Conservation (phyloP, 257 asterid genomes). For the Solanum sejunctum region DNA sequence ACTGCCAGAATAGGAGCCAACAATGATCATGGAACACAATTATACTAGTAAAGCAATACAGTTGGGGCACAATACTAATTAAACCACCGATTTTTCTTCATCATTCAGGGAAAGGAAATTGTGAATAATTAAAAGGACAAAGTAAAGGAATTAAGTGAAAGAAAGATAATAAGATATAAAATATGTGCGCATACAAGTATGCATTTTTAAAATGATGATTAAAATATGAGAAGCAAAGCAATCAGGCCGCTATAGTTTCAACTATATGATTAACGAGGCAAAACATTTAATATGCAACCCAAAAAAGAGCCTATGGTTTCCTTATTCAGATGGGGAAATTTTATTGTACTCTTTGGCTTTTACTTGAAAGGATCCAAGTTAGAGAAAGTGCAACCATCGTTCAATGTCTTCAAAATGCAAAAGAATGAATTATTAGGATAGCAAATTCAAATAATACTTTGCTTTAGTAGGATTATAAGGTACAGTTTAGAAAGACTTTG, state of each 20-base stretch:
- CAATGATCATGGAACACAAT: not conserved
- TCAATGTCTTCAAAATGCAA: not conserved
- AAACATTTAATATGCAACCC: not conserved
- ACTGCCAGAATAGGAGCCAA: constrained; percentile 37
- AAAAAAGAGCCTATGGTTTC: not conserved
- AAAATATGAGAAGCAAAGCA: not conserved
- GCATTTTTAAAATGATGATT: not conserved
- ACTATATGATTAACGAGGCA: not conserved
- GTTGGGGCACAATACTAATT: not conserved
- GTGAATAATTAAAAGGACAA: not conserved
- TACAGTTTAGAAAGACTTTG: not conserved
- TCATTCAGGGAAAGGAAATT: not conserved
- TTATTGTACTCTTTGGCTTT: not conserved
- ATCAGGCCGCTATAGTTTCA: not conserved
- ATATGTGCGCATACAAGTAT: not conserved
- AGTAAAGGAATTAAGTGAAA: not conserved
- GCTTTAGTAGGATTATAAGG: not conserved
- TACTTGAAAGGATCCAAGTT: not conserved
- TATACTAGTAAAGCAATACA: not conserved
- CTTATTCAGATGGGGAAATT: not conserved
- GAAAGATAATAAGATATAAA: not conserved
- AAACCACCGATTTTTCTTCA: not conserved
- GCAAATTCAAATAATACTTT: not conserved
- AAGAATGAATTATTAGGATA: not conserved
- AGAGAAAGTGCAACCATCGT: not conserved